Evolutionary conservation across 306 rosid species (phyloP), one percentile per base, ranked within the genome.

Genomic region (Casuarina cunninghamiana): DNA sequence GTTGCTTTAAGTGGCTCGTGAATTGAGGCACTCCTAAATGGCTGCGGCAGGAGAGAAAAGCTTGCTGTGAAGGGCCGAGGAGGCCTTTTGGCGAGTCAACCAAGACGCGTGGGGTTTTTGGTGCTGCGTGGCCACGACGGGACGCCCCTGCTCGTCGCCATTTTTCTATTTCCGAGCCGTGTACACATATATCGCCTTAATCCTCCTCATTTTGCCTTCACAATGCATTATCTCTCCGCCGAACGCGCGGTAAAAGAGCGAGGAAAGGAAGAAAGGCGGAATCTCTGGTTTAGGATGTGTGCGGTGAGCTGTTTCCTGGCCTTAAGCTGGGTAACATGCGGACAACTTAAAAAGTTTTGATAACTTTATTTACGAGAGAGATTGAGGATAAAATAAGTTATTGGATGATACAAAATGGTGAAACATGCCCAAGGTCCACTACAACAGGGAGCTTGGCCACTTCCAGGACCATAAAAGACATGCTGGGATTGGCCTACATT

Each of bases 121-220:
- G 61, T 73, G 19, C 53, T 69, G 83, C 80, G 67, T 83, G 69
- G 75, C 75, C 44, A 17, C 19, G 53, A 72, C 79, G 73, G 26
- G 80, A 63, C 67, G 67, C 50, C 72, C 73, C 50, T 41, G 12
- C 72, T 42, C 57, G 69, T 79, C 76, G 13, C 75, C 67, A 37
- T 15, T 66, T 66, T 41, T 66, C 32, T 17, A 3, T 39, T 66
- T 41, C 13, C 5, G 3, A 7, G 5, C 37, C 10, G 57, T 15
- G 57, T 15, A 3, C 11, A 35, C 11, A 0, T 46, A 5, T 8
- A 11, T 1, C 1, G 50, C 50, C 7, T 46, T 11, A 9, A 48
- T 13, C 13, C 13, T 9, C 65, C 38, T 8, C 39, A 3, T 26
- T 57, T 10, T 46, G 50, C 48, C 5, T 44, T 4, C 48, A 44